Conservation (phyloP, 148 eudicot species). For the Rheum nobile region DNA sequence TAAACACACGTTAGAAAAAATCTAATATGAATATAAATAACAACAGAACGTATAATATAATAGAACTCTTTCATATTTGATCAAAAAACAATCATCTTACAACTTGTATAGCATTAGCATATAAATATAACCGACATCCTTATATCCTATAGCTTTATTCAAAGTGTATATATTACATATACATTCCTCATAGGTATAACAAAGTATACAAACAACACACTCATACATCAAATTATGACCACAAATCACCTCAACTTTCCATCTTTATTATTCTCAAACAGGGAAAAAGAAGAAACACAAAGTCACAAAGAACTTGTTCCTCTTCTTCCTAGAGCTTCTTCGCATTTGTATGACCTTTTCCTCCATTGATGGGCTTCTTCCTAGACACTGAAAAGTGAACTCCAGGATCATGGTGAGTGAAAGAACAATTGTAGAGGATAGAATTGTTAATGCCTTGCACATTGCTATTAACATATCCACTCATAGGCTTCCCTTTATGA, state of each 20-base stretch:
- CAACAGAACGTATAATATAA: neutral
- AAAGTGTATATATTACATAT: neutral
- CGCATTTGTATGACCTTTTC: neutral
- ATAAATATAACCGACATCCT: neutral
- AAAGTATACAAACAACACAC: slow-evolving; percentile 3
- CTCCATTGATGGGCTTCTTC: neutral
- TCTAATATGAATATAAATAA: neutral
- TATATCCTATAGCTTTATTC: neutral
- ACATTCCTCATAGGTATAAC: neutral
- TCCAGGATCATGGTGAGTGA: slow-evolving; percentile 10
- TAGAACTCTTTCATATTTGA: neutral
- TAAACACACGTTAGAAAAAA: too few species aligned
- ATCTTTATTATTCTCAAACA: neutral
- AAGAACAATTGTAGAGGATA: slow-evolving; percentile 2
- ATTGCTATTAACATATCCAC: slow-evolving; percentile 4
- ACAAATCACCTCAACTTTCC: slow-evolving; percentile 2
- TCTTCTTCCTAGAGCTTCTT: neutral
- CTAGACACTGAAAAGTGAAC: slow-evolving; percentile 7
- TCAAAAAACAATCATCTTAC: neutral
- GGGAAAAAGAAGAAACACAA: neutral
- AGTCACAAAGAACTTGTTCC: slow-evolving; percentile 4
- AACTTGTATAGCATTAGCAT: neutral
- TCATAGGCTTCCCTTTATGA: neutral
- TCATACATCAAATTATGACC: neutral
- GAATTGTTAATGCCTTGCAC: slow-evolving; percentile 10